Conservation (phyloP, 306 rosid genomes). For the Quercus mongolica region DNA sequence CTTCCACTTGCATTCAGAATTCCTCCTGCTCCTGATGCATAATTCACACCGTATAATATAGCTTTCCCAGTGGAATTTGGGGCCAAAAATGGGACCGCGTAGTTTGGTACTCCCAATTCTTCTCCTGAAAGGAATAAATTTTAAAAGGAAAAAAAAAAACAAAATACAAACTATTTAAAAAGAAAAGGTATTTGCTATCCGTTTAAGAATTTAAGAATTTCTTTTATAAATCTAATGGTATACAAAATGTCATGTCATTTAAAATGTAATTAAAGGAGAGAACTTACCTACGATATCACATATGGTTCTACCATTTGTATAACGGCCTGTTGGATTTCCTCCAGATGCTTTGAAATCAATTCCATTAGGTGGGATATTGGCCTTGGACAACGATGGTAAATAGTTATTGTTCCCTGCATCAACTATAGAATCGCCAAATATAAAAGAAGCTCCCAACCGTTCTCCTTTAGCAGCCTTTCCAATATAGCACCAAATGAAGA, state of each 20-base stretch:
- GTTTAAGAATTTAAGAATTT: too few relatives aligned
- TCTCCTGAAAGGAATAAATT: constrained; percentile 48
- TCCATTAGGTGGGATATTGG: constrained; percentile 78
- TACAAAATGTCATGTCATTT: too few relatives aligned
- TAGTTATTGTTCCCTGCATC: constrained; percentile 95
- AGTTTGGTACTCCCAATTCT: constrained; percentile 72
- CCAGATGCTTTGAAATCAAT: constrained; percentile 73
- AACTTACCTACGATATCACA: constrained; percentile 76
- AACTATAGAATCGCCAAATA: constrained; percentile 92
- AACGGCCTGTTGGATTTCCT: constrained; percentile 92
- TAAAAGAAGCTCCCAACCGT: constrained; percentile 88
- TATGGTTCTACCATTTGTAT: constrained; percentile 90
- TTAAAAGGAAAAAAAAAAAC: not conserved
- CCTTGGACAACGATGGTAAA: constrained; percentile 71
- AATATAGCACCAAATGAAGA: constrained; percentile 22
- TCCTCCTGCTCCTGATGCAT: constrained; percentile 98
- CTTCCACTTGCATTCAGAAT: constrained; percentile 89
- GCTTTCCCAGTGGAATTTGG: constrained; percentile 77
- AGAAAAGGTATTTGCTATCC: not conserved
- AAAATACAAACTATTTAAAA: not conserved
- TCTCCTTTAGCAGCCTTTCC: constrained; percentile 44
- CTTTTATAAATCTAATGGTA: too few relatives aligned
- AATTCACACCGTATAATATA: constrained; percentile 73
- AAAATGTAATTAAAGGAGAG: constrained; percentile 5
- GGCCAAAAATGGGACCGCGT: constrained; percentile 70